Conservation (phyloP, 192 early-diverging fungal genomes). For the Entomortierella chlamydospora region DNA sequence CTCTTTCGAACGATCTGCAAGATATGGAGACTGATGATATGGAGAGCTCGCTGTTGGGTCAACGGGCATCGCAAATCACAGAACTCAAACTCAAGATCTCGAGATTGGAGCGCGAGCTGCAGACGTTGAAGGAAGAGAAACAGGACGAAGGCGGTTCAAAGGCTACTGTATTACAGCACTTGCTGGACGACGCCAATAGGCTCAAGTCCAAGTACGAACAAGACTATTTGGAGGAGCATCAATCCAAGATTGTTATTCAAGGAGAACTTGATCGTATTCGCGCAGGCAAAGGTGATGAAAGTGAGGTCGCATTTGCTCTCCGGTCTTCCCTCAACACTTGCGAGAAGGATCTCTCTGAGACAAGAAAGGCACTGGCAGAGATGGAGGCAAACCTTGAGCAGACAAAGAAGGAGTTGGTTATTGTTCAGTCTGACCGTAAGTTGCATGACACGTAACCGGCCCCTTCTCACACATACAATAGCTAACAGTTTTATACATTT, state of each 20-base stretch:
- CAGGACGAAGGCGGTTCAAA: slow-evolving; percentile 45
- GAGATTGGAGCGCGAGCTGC: slow-evolving; percentile 39
- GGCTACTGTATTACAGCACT: slow-evolving; percentile 64
- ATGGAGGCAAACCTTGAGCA: slow-evolving; percentile 37
- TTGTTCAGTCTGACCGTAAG: slow-evolving; percentile 53
- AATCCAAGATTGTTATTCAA: slow-evolving; percentile 62
- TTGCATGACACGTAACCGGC: not conserved
- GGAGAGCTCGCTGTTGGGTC: slow-evolving; percentile 38
- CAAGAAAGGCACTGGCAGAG: slow-evolving; percentile 40
- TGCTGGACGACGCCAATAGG: slow-evolving; percentile 70
- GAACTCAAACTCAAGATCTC: slow-evolving; percentile 39
- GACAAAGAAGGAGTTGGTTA: slow-evolving; percentile 48
- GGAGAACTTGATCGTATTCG: slow-evolving; percentile 48
- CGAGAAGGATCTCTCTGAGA: slow-evolving; percentile 50
- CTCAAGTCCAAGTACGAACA: slow-evolving; percentile 71
- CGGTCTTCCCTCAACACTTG: slow-evolving; percentile 30
- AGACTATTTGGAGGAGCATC: slow-evolving; percentile 67
- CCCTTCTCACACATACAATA: no score
- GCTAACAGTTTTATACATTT: not conserved
- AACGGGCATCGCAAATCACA: slow-evolving; percentile 39
- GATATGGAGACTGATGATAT: slow-evolving; percentile 48
- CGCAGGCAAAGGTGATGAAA: slow-evolving; percentile 34
- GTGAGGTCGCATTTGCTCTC: slow-evolving; percentile 29
- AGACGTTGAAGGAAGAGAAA: slow-evolving; percentile 49
- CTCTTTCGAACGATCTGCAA: slow-evolving; percentile 26